Percentiles rank a stretch among this genome's conserved stretches.
phyloP scores from a whole-genome alignment of 2,329 filamentous ascomycete genomes.

The Laburnicola sp. region DNA sequence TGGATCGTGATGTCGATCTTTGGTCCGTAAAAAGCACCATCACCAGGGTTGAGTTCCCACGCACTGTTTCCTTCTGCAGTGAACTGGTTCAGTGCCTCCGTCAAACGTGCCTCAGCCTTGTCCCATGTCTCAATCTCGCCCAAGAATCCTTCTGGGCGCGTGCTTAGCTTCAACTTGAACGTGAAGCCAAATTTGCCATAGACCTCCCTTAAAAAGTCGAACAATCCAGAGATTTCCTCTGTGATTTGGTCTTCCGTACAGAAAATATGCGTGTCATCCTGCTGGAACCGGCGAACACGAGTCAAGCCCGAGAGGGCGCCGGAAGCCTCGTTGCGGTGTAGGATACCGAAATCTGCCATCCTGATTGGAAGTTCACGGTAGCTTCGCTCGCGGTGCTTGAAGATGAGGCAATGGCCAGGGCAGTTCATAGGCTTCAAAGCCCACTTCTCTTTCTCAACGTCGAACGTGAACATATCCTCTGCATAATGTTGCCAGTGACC shows the following conservation, averaged over 20 bases:
- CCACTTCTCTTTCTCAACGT: slow-evolving; percentile 79
- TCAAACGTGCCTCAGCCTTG: slow-evolving; percentile 79
- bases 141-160: slow-evolving; percentile 84
- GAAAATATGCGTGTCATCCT: slow-evolving; percentile 97
- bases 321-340: slow-evolving; percentile 94
- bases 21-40: slow-evolving; percentile 96
- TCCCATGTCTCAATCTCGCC: slow-evolving; percentile 88
- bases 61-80: slow-evolving; percentile 59
- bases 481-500: slow-evolving; percentile 92
- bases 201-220: slow-evolving; percentile 81
- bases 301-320: slow-evolving; percentile 90
- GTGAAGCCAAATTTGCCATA: slow-evolving; percentile 84
- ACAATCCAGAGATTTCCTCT: slow-evolving; percentile 77
- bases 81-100: slow-evolving; percentile 78
- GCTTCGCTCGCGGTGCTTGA: slow-evolving; percentile 78
- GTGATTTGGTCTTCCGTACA: slow-evolving; percentile 79
- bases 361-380: slow-evolving; percentile 89
- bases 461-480: slow-evolving; percentile 93
- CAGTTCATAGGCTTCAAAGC: slow-evolving; percentile 98
- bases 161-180: slow-evolving; percentile 94
- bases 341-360: slow-evolving; percentile 92
- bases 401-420: slow-evolving; percentile 89
- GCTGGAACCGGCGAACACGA: slow-evolving; percentile 88
- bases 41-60: slow-evolving; percentile 92
- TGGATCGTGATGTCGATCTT: slow-evolving; percentile 98